These are phyloP conservation scores for Peronospora destructor DNA, from an alignment of 352 stramenopile genomes.

Conservation along the genomic window DNA sequence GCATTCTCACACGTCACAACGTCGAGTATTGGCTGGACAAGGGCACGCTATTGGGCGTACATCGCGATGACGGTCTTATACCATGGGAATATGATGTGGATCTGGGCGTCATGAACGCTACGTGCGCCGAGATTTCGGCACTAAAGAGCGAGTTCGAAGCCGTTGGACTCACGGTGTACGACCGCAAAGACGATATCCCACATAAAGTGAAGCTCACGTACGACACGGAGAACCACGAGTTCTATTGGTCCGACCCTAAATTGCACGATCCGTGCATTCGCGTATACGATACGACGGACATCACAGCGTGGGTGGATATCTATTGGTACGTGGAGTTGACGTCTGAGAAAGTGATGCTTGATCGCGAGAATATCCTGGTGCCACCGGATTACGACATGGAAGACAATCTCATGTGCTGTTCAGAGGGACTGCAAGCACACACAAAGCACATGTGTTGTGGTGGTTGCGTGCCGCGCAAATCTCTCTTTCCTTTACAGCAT, in stretches of 20 bases:
- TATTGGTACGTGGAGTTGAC: constrained; percentile 76
- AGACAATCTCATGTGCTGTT: constrained; percentile 64
- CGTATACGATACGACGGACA: constrained; percentile 56
- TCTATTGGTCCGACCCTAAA: constrained; percentile 71
- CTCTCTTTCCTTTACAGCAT: constrained; percentile 55
- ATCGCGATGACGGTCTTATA: constrained; percentile 65
- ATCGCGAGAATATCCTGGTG: constrained; percentile 45
- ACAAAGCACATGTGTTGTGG: constrained; percentile 74
- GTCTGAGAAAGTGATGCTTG: constrained; percentile 31
- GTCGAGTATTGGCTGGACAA: constrained; percentile 84
- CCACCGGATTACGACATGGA: constrained; percentile 53
- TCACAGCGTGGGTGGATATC: constrained; percentile 68
- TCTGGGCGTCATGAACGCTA: constrained; percentile 70
- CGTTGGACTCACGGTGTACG: constrained; percentile 58
- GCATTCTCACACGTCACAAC: constrained; percentile 51
- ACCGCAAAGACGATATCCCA: constrained; percentile 61
- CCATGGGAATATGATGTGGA: constrained; percentile 80
- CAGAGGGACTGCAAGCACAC: constrained; percentile 51
- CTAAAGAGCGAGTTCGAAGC: constrained; percentile 58
- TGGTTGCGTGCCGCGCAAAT: constrained; percentile 51
- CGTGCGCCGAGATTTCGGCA: constrained; percentile 56
- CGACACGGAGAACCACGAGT: constrained; percentile 73
- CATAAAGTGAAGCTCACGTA: constrained; percentile 83
- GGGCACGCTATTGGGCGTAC: constrained; percentile 60
- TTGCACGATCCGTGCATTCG: constrained; percentile 74